Conservation (phyloP, 2,329 filamentous ascomycete genomes). For the Laburnicola sp. region DNA sequence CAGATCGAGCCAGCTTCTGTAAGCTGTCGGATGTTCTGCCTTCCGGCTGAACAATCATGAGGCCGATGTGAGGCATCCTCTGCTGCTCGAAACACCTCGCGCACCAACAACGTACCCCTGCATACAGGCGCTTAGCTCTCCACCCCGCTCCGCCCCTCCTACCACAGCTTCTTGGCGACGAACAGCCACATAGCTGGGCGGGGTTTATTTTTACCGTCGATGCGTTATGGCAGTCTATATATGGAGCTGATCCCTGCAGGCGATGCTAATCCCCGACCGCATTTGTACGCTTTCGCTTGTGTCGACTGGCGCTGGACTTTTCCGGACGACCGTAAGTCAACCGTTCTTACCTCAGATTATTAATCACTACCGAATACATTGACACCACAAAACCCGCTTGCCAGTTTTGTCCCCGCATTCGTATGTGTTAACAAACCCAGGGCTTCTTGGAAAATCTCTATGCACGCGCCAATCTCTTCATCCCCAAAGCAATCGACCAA, state of each 20-base stretch:
- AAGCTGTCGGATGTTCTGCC: slow-evolving; percentile 26
- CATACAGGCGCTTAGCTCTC: slow-evolving; percentile 15
- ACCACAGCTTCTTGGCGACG: neutral
- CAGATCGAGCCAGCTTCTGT: slow-evolving; percentile 9
- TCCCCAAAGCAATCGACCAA: slow-evolving; percentile 71
- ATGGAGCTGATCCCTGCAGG: slow-evolving; percentile 27
- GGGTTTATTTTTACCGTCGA: too few species aligned
- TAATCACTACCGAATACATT: slow-evolving; percentile 62
- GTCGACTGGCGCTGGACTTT: slow-evolving; percentile 53
- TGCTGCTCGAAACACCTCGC: slow-evolving; percentile 21
- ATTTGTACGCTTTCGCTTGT: slow-evolving; percentile 56
- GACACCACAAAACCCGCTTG: slow-evolving; percentile 31
- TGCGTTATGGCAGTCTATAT: too few species aligned
- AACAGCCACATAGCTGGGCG: too few species aligned
- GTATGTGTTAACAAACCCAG: slow-evolving; percentile 17
- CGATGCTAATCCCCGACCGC: slow-evolving; percentile 51
- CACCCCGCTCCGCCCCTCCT: slow-evolving; percentile 28
- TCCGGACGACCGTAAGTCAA: slow-evolving; percentile 48
- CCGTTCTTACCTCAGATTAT: slow-evolving; percentile 30
- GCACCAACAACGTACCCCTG: slow-evolving; percentile 29
- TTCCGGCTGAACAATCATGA: slow-evolving; percentile 26
- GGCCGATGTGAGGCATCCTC: slow-evolving; percentile 11
- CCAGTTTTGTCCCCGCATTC: too few species aligned
- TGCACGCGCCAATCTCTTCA: slow-evolving; percentile 59
- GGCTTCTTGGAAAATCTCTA: slow-evolving; percentile 65